Percentiles rank a stretch among this genome's conserved stretches.
Conservation (phyloP, 1,139 yeast genomes). For the Meyerozyma athensensis region DNA sequence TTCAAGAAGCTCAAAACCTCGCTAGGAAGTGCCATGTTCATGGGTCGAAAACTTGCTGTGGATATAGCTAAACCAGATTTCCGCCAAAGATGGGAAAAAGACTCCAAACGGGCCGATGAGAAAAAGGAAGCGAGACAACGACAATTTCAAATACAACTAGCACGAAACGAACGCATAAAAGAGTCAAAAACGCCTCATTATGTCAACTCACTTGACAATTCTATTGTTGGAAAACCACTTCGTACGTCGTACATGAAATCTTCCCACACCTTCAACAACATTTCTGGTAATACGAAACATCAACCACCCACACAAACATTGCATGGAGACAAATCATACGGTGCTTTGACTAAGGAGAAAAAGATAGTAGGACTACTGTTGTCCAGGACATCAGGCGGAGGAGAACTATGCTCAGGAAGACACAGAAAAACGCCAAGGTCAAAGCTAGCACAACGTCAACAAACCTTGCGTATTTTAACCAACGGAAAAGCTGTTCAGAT, state of each 20-base stretch:
- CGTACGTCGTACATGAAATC: conserved; percentile 22
- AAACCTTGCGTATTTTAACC: conserved; percentile 62
- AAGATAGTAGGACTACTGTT: conserved; percentile 14
- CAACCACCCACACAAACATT: conserved; percentile 29
- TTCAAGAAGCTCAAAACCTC: conserved; percentile 48
- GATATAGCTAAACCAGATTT: conserved; percentile 39
- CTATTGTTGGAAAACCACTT: conserved; percentile 8
- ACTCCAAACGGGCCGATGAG: conserved; percentile 31
- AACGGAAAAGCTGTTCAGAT: conserved; percentile 57
- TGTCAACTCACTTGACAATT: conserved; percentile 14
- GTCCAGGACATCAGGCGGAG: conserved; percentile 31
- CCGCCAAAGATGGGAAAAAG: conserved; percentile 40
- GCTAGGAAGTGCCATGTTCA: conserved; percentile 66
- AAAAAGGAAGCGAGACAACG: conserved; percentile 25
- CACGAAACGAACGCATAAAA: conserved; percentile 39
- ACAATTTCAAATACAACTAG: conserved; percentile 33
- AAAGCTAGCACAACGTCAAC: conserved; percentile 40
- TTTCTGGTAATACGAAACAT: conserved; percentile 34
- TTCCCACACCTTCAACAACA: conserved; percentile 29
- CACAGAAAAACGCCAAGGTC: conserved; percentile 49
- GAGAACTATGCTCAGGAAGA: conserved; percentile 58
- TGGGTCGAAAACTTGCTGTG: conserved; percentile 63
- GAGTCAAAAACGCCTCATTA: conserved; percentile 33
- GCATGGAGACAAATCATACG: conserved; percentile 33
- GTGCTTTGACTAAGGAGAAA: conserved; percentile 18